Percentiles rank a stretch among this genome's conserved stretches.
Evolutionary conservation across 441 rosid species (phyloP).

Genomic region (Adansonia grandidieri): DNA sequence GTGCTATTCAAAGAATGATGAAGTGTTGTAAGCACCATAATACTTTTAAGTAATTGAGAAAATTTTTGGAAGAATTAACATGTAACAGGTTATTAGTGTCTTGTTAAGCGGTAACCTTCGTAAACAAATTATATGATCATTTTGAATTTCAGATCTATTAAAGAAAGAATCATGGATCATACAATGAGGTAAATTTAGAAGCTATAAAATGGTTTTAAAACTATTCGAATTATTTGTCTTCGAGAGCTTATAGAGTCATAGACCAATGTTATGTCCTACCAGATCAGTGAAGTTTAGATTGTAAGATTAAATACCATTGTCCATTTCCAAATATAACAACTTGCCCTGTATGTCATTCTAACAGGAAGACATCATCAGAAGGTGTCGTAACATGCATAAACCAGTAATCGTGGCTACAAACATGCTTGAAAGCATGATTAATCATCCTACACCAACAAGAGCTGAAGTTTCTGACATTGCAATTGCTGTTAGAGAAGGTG

Average conservation of each 20-base stretch:
- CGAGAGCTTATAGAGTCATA: neutral
- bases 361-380: conserved; percentile 89
- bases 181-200: neutral
- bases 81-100: neutral
- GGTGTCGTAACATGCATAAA: conserved; percentile 84
- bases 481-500: conserved; percentile 94
- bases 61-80: neutral
- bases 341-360: conserved; percentile 24
- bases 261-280: neutral
- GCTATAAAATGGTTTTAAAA: neutral
- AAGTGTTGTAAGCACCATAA: neutral
- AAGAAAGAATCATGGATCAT: neutral
- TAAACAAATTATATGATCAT: neutral
- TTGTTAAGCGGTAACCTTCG: neutral
- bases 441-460: conserved; percentile 97
- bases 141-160: conserved; percentile 16
- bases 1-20: neutral
- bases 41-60: neutral
- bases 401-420: conserved; percentile 96
- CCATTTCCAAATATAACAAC: neutral
- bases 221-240: neutral
- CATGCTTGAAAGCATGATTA: conserved; percentile 98
- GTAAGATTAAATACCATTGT: conserved; percentile 3
- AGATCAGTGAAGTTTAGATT: neutral
- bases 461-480: conserved; percentile 99